A percentile compares a stretch with the other conserved stretches of the same genome.
Evolutionary conservation across 306 rosid genomes (phyloP).

Genomic region (Castanopsis chinensis): DNA sequence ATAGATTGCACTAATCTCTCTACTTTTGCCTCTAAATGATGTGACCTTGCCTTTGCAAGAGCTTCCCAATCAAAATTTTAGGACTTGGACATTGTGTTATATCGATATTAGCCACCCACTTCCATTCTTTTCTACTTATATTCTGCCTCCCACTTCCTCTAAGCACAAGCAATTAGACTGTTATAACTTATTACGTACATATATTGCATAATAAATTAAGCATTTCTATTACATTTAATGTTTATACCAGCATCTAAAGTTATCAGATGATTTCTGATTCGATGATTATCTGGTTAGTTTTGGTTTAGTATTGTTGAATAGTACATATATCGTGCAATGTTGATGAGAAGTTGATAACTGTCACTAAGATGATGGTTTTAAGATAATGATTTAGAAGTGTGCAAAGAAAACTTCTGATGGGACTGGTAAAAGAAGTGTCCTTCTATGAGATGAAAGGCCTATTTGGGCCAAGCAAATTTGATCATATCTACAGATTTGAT

Average conservation of each 20-base stretch:
- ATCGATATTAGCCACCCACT: background rate
- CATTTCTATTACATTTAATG: background rate
- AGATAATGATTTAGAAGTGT: background rate
- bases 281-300: background rate
- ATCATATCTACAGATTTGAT: background rate
- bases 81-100: background rate
- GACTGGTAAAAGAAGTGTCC: background rate
- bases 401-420: background rate
- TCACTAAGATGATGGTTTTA: background rate
- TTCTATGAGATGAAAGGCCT: background rate
- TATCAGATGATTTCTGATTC: background rate
- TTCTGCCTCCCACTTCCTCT: background rate
- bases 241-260: background rate
- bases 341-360: background rate
- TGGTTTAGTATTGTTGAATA: background rate
- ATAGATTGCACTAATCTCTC: background rate
- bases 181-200: background rate
- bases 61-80: background rate
- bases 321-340: background rate
- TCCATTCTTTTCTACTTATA: background rate
- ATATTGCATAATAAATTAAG: background rate
- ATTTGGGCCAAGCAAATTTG: background rate
- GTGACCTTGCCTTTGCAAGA: background rate
- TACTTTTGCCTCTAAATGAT: background rate
- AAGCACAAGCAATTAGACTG: background rate